A percentile compares a stretch with the other conserved stretches of the same genome.
These are phyloP conservation scores for Brachypodium distachyon DNA, from an alignment of 202 grass and related monocot species.

Conservation along the genomic window DNA sequence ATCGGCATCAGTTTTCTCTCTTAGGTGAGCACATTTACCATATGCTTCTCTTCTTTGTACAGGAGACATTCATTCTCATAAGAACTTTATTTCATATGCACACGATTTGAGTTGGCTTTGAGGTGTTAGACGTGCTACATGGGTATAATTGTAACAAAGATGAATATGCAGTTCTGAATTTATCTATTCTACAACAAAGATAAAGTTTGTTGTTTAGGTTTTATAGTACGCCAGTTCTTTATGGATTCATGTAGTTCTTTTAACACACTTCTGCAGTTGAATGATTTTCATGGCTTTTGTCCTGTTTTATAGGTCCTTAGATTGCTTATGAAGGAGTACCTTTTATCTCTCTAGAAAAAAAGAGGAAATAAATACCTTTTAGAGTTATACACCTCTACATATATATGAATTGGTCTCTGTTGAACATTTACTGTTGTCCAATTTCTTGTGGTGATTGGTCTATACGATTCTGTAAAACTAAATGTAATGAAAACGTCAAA, in stretches of 20 bases:
- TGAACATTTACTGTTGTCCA: neutral
- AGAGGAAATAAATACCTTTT: neutral
- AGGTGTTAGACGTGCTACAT: neutral
- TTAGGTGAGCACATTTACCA: conserved; percentile 16
- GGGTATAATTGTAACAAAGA: neutral
- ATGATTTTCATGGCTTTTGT: neutral
- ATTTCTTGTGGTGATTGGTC: neutral
- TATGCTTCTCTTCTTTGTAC: neutral
- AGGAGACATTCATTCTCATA: neutral
- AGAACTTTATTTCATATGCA: neutral
- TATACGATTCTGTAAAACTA: neutral
- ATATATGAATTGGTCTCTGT: neutral
- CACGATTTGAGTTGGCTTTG: neutral
- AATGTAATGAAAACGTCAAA: neutral
- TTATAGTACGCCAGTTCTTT: neutral
- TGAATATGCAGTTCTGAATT: neutral
- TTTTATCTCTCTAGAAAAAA: neutral
- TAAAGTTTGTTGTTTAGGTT: neutral
- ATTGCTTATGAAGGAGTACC: neutral
- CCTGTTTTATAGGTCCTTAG: neutral
- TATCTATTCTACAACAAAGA: neutral
- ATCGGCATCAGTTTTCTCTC: conserved; percentile 12
- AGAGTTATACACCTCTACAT: neutral
- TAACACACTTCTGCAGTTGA: neutral
- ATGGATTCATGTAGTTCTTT: neutral